phyloP scores from a whole-genome alignment of 257 asterid genomes.

The Thymus mandschuricus region DNA sequence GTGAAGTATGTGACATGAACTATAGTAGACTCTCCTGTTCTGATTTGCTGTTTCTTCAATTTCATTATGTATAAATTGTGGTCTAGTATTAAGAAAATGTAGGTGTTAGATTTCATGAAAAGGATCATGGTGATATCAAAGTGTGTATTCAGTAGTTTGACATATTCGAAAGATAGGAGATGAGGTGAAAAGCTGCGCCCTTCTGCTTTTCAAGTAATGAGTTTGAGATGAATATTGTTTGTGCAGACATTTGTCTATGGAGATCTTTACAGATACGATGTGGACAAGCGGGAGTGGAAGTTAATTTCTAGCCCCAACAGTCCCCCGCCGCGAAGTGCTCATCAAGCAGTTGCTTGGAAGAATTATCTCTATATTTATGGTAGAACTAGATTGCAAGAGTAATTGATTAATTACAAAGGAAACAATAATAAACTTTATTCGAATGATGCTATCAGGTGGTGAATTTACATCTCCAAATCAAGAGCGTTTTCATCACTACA shows the following conservation, averaged over 20 bases:
- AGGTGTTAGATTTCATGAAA: background rate
- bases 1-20: background rate
- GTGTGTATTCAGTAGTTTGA: background rate
- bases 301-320: conserved; percentile 91
- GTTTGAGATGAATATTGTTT: conserved; percentile 24
- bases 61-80: background rate
- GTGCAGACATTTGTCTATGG: conserved; percentile 96
- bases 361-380: conserved; percentile 87
- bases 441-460: conserved; percentile 66
- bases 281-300: conserved; percentile 94
- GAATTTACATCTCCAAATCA: conserved; percentile 99
- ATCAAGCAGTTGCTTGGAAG: conserved; percentile 97
- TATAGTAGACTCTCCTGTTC: background rate
- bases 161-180: conserved; percentile 7
- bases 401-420: conserved; percentile 12
- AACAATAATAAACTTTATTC: conserved; percentile 9
- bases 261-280: conserved; percentile 83
- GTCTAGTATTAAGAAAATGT: background rate
- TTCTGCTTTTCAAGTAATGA: conserved; percentile 23
- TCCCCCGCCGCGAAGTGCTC: conserved; percentile 99
- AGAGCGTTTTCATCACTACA: conserved; percentile 99
- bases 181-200: background rate
- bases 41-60: background rate
- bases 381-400: conserved; percentile 38
- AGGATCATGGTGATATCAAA: background rate